Conservation (phyloP, 75 land plant species). For the Picea sitchensis region DNA sequence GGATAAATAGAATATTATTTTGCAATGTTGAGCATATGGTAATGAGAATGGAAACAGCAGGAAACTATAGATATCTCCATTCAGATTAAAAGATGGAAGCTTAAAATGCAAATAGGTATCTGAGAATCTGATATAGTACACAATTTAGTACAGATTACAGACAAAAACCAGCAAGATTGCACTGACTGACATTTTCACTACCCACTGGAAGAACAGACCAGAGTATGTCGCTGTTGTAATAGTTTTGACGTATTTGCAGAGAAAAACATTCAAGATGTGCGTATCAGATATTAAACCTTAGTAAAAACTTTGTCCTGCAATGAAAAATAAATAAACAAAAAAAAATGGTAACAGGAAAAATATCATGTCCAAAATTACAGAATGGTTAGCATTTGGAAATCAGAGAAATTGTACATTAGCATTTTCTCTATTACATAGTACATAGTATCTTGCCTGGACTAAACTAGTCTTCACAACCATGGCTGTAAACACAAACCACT, state of each 20-base stretch:
- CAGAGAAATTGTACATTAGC: background rate
- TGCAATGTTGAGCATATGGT: background rate
- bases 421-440: background rate
- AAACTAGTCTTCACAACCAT: background rate
- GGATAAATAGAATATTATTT: background rate
- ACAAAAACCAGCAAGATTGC: background rate
- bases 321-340: too few species aligned
- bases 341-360: background rate
- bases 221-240: background rate
- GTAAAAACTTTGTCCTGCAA: too few species aligned
- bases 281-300: too few species aligned
- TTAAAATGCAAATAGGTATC: background rate
- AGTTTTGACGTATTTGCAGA: background rate
- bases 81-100: background rate
- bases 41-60: background rate
- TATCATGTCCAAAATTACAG: background rate
- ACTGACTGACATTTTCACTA: background rate
- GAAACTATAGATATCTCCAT: background rate
- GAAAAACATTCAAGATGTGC: background rate
- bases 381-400: background rate
- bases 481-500: background rate
- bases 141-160: background rate
- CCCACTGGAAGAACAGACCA: background rate
- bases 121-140: background rate
- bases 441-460: conserved; percentile 3